Evolutionary conservation across 345 rosid species (phyloP).

Genomic region (Aegle marmelos): DNA sequence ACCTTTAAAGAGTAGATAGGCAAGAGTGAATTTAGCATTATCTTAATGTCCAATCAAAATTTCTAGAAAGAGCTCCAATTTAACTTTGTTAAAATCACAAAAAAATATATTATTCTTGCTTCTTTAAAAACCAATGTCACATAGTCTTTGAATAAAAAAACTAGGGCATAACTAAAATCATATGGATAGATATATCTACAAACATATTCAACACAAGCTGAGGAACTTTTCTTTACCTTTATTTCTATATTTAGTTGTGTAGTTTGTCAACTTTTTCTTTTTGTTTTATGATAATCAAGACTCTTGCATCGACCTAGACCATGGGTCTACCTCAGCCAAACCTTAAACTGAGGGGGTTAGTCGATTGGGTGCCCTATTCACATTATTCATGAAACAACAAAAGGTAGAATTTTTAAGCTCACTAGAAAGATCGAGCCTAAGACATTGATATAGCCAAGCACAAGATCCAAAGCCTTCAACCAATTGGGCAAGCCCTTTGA

Average conservation of each 20-base stretch:
- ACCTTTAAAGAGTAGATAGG: conserved; percentile 99
- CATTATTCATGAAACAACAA: too few species aligned
- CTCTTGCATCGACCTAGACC: too few species aligned
- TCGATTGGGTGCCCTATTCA: too few species aligned
- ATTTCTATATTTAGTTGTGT: not conserved
- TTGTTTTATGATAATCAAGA: too few species aligned
- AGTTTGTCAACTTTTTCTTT: too few species aligned
- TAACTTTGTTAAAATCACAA: not conserved
- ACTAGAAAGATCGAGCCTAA: too few species aligned
- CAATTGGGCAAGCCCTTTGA: too few species aligned
- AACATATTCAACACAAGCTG: not conserved
- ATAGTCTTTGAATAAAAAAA: not conserved
- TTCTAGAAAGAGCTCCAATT: conserved; percentile 37
- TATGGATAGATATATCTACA: not conserved
- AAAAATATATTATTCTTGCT: not conserved
- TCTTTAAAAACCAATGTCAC: not conserved
- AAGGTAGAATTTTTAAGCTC: too few species aligned
- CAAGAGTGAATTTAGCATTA: conserved; percentile 99
- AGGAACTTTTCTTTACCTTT: not conserved
- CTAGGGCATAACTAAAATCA: not conserved
- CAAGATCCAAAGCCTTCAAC: too few species aligned
- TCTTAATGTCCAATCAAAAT: conserved; percentile 96
- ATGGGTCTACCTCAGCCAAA: too few species aligned
- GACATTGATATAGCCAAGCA: too few species aligned
- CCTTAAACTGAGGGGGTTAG: too few species aligned